Evolutionary conservation across 148 eudicot genomes (phyloP).

Genomic region (Pouteria glomerata): DNA sequence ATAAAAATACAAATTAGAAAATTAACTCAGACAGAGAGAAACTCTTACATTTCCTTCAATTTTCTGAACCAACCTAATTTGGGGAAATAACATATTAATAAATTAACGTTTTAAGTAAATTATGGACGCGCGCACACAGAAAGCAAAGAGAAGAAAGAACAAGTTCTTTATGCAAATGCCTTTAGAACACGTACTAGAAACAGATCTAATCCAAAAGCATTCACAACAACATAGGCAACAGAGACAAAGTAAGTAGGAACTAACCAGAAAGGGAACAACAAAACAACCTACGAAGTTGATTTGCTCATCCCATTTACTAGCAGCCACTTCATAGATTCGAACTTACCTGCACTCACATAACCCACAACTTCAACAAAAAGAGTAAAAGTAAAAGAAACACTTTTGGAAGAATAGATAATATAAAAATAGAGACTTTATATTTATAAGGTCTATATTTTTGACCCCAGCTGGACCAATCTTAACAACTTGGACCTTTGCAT

Average conservation of each 20-base stretch:
- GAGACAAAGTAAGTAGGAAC: background rate
- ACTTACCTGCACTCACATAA: background rate
- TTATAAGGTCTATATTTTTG: too few relatives aligned
- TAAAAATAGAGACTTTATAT: too few relatives aligned
- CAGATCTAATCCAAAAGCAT: background rate
- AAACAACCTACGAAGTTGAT: background rate
- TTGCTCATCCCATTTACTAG: background rate
- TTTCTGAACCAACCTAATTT: too few relatives aligned
- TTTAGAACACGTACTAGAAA: background rate
- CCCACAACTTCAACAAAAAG: background rate
- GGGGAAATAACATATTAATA: too few relatives aligned
- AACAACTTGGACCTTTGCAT: too few relatives aligned
- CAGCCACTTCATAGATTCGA: background rate
- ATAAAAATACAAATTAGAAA: too few relatives aligned
- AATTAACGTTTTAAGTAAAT: too few relatives aligned
- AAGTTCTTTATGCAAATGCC: background rate
- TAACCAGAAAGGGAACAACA: background rate
- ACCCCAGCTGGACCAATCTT: too few relatives aligned
- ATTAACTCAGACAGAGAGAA: too few relatives aligned
- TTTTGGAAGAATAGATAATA: too few relatives aligned
- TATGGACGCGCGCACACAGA: too few relatives aligned
- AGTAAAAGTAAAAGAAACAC: background rate
- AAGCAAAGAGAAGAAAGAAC: background rate
- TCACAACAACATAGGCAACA: background rate
- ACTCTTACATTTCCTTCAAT: too few relatives aligned